These are phyloP conservation scores for Wakefieldia striispora DNA, from an alignment of 768 basidiomycete genomes.

Conservation along the genomic window DNA sequence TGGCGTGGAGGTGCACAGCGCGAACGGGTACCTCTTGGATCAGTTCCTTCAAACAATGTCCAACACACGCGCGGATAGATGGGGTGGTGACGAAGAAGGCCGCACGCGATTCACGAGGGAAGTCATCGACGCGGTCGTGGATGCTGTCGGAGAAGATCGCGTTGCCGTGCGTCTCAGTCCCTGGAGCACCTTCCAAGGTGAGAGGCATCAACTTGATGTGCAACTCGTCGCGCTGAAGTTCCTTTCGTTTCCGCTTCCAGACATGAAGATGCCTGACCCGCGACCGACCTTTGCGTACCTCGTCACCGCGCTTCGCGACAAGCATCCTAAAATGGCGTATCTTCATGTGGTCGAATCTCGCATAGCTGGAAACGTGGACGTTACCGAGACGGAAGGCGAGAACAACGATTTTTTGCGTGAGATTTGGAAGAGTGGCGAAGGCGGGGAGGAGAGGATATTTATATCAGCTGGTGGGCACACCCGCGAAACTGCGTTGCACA, in stretches of 20 bases:
- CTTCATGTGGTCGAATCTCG: conserved; percentile 49
- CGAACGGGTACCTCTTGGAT: conserved; percentile 49
- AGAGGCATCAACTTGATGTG: neutral
- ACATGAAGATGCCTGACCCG: conserved; percentile 55
- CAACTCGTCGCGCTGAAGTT: neutral
- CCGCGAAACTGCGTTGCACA: conserved; percentile 37
- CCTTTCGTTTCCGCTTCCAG: conserved; percentile 20
- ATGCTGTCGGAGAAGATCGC: conserved; percentile 51
- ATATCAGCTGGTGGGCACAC: conserved; percentile 47
- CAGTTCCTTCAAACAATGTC: conserved; percentile 43
- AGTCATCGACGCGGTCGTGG: conserved; percentile 41
- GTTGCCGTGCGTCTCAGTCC: conserved; percentile 58
- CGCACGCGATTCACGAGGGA: conserved; percentile 46
- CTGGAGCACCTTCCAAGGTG: conserved; percentile 45
- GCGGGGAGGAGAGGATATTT: conserved; percentile 27
- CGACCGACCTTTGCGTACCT: conserved; percentile 54
- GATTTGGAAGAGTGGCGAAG: conserved; percentile 39
- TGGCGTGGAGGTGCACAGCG: conserved; percentile 43
- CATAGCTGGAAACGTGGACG: conserved; percentile 10
- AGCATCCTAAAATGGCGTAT: conserved; percentile 42
- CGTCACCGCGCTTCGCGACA: conserved; percentile 37
- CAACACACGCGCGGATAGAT: conserved; percentile 53
- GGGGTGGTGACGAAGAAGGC: conserved; percentile 61
- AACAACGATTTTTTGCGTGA: conserved; percentile 45
- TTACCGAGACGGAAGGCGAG: conserved; percentile 4